Evolutionary conservation across 306 rosid genomes (phyloP).

Genomic region (Notholithocarpus densiflorus): DNA sequence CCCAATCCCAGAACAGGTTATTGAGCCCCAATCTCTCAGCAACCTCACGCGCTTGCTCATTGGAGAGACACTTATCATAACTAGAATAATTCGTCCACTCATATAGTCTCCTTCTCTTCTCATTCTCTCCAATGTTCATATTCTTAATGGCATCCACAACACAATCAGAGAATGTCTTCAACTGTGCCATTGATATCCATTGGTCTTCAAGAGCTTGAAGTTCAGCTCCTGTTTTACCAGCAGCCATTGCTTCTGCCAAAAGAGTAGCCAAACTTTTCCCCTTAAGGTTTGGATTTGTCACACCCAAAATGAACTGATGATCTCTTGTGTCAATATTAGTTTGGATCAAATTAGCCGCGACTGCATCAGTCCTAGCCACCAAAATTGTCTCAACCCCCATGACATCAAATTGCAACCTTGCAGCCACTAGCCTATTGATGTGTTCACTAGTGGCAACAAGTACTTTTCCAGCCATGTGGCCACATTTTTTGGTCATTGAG

Average conservation of each 20-base stretch:
- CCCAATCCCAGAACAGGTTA: slow-evolving; percentile 91
- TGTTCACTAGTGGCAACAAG: slow-evolving; percentile 78
- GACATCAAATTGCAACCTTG: slow-evolving; percentile 89
- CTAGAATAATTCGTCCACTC: slow-evolving; percentile 62
- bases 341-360: slow-evolving; percentile 64
- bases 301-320: slow-evolving; percentile 87
- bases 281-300: slow-evolving; percentile 51
- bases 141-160: slow-evolving; percentile 64
- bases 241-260: slow-evolving; percentile 60
- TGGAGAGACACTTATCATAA: slow-evolving; percentile 58
- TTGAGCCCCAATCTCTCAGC: slow-evolving; percentile 62
- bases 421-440: slow-evolving; percentile 85
- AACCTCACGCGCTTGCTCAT: slow-evolving; percentile 62
- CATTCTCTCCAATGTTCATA: slow-evolving; percentile 45
- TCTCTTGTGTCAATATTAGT: slow-evolving; percentile 81
- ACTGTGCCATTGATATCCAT: slow-evolving; percentile 60
- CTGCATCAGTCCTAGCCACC: slow-evolving; percentile 94
- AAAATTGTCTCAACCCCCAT: slow-evolving; percentile 90
- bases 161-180: slow-evolving; percentile 77
- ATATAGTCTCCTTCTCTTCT: slow-evolving; percentile 50
- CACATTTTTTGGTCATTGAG: slow-evolving; percentile 86
- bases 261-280: slow-evolving; percentile 58
- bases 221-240: slow-evolving; percentile 66
- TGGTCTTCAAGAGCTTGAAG: slow-evolving; percentile 76
- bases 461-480: slow-evolving; percentile 98